Conservation (phyloP, 495 filamentous ascomycete genomes). For the Pyronema domesticum region DNA sequence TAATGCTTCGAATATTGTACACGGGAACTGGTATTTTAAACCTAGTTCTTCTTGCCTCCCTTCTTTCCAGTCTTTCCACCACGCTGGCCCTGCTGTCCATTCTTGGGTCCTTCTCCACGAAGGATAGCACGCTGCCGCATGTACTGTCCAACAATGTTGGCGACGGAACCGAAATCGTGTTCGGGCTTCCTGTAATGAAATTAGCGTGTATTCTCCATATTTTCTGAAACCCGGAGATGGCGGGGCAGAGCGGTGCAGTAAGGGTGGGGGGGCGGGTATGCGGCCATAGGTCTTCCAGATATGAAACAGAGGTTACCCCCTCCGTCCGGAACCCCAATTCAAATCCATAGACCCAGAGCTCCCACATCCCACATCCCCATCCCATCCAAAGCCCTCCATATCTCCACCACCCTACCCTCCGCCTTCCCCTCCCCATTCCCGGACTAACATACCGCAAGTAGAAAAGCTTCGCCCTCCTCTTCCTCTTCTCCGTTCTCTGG, state of each 20-base stretch:
- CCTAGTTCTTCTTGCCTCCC: background rate
- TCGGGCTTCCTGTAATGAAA: constrained; percentile 33
- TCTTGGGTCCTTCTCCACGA: constrained; percentile 1
- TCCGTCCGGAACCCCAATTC: too few relatives aligned
- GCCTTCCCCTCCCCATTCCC: constrained; percentile 30
- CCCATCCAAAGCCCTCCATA: background rate
- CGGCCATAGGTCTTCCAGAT: too few relatives aligned
- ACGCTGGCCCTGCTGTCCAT: background rate
- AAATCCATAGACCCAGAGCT: too few relatives aligned
- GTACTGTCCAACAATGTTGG: constrained; percentile 54
- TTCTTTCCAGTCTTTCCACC: background rate
- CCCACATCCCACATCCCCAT: background rate
- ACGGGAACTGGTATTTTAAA: too few relatives aligned
- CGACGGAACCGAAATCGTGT: constrained; percentile 52
- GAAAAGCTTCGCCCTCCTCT: constrained; percentile 72
- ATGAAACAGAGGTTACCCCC: background rate
- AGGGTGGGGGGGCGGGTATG: too few relatives aligned
- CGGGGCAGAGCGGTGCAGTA: too few relatives aligned
- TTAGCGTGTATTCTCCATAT: background rate
- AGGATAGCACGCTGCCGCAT: constrained; percentile 28
- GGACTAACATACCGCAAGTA: constrained; percentile 58
- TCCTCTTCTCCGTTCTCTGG: constrained; percentile 63
- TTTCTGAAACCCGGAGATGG: too few relatives aligned
- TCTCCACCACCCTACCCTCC: background rate
- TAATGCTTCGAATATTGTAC: too few relatives aligned